These are phyloP conservation scores for Asterophora lycoperdoides DNA, from an alignment of 768 basidiomycete species.

Conservation along the genomic window DNA sequence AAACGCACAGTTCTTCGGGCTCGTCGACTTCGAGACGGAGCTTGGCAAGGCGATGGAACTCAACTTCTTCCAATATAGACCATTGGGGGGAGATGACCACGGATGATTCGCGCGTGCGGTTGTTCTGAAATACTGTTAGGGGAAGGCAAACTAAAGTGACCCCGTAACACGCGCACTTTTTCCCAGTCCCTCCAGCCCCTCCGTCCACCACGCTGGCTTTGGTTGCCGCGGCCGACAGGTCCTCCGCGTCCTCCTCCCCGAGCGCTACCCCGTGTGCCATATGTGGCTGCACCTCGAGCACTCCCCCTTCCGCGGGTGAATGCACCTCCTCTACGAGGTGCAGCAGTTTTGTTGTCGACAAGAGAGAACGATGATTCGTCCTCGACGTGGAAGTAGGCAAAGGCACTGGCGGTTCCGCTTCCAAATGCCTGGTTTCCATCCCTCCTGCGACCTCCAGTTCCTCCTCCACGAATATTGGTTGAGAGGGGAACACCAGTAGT, in stretches of 20 bases:
- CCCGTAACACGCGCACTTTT: slow-evolving; percentile 50
- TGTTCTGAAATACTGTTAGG: slow-evolving; percentile 44
- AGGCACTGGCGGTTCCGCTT: slow-evolving; percentile 85
- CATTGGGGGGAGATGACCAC: slow-evolving; percentile 90
- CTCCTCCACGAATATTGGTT: slow-evolving; percentile 46
- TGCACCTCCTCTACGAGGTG: slow-evolving; percentile 65
- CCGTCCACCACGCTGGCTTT: slow-evolving; percentile 52
- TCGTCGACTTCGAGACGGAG: slow-evolving; percentile 92
- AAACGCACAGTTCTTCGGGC: slow-evolving; percentile 79
- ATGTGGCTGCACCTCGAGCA: slow-evolving; percentile 41
- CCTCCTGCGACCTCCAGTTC: slow-evolving; percentile 55
- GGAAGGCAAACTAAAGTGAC: not conserved
- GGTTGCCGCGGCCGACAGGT: slow-evolving; percentile 35
- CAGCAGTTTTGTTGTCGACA: slow-evolving; percentile 81
- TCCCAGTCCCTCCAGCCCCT: slow-evolving; percentile 93
- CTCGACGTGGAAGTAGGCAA: slow-evolving; percentile 96
- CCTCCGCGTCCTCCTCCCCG: slow-evolving; percentile 49
- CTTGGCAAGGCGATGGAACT: slow-evolving; percentile 89
- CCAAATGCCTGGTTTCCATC: slow-evolving; percentile 86
- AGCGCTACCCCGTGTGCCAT: slow-evolving; percentile 42
- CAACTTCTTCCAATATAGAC: slow-evolving; percentile 96
- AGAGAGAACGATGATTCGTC: slow-evolving; percentile 96
- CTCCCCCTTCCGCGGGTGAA: slow-evolving; percentile 57
- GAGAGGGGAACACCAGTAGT: slow-evolving; percentile 44
- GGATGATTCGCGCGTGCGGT: slow-evolving; percentile 86